Evolutionary conservation across 495 filamentous ascomycete genomes (phyloP).

Genomic region (Sphaerosporella brunnea): DNA sequence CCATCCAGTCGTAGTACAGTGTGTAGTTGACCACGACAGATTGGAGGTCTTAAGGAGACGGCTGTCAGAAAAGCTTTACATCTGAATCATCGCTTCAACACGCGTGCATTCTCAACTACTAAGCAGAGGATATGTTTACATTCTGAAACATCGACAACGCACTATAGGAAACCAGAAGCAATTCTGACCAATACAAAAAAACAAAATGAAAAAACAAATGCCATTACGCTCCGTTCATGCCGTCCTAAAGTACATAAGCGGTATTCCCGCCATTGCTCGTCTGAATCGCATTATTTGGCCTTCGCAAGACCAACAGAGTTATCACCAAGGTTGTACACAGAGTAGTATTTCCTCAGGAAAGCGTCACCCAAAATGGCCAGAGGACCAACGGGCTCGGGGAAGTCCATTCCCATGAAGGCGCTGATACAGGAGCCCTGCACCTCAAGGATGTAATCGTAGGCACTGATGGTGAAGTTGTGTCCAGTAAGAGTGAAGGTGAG

Average conservation of each 20-base stretch:
- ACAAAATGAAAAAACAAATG: not conserved
- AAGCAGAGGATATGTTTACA: no score
- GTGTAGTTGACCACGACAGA: no score
- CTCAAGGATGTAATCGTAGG: constrained; percentile 93
- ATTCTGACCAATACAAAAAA: not conserved
- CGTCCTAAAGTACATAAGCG: constrained; percentile 1
- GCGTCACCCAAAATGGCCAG: constrained; percentile 93
- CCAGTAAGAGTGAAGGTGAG: constrained; percentile 75
- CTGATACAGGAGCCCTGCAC: constrained; percentile 91
- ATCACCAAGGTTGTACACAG: constrained; percentile 81
- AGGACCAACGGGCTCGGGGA: constrained; percentile 78
- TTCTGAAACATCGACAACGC: no score
- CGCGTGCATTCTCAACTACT: no score
- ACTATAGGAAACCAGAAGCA: no score
- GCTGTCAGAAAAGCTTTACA: no score
- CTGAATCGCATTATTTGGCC: constrained; percentile 29
- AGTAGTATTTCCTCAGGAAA: constrained; percentile 95
- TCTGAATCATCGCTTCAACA: no score
- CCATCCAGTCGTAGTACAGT: no score
- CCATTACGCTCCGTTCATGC: not conserved
- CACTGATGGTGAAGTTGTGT: constrained; percentile 72
- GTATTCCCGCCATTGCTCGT: no score
- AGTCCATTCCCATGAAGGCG: constrained; percentile 95
- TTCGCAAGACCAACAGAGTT: constrained; percentile 72
- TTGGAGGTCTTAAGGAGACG: no score